A percentile compares a stretch with the other conserved stretches of the same genome.
Conservation (phyloP, 164 flowering plant genomes). For the Stephania japonica region DNA sequence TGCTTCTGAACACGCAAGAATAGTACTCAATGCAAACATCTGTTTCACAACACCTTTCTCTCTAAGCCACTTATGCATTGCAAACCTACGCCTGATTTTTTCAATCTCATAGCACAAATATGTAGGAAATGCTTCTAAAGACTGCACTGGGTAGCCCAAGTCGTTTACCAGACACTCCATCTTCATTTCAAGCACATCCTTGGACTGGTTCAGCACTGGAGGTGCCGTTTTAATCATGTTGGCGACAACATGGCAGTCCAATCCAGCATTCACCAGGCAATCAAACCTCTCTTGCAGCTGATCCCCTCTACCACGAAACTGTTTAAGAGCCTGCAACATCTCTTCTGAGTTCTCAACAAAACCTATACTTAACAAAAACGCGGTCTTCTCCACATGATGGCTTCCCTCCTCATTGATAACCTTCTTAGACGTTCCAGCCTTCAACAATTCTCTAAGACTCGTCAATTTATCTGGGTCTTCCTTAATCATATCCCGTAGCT, state of each 20-base stretch:
- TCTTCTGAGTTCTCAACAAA: constrained; percentile 42
- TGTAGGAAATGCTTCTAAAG: constrained; percentile 43
- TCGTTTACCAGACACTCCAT: constrained; percentile 47
- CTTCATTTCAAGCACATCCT: constrained; percentile 41
- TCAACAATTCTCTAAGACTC: constrained; percentile 31
- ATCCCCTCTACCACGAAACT: constrained; percentile 52
- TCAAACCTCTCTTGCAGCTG: constrained; percentile 73
- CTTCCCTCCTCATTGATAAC: constrained; percentile 17
- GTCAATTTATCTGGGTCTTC: constrained; percentile 49
- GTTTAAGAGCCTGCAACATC: constrained; percentile 45
- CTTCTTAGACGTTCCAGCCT: constrained; percentile 6
- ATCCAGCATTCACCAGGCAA: constrained; percentile 57
- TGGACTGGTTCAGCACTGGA: constrained; percentile 46
- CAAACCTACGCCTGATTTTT: constrained; percentile 44
- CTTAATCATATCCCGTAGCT: constrained; percentile 38
- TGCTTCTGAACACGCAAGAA: constrained; percentile 41
- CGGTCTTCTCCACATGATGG: constrained; percentile 28
- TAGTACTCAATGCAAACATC: constrained; percentile 37
- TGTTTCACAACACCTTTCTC: constrained; percentile 35
- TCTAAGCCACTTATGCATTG: constrained; percentile 64
- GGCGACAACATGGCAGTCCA: constrained; percentile 39
- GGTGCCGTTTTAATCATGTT: constrained; percentile 52
- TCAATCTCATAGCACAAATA: constrained; percentile 32
- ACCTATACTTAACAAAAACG: constrained; percentile 51
- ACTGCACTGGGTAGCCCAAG: constrained; percentile 46